These are phyloP conservation scores for Astragalus membranaceus DNA, from an alignment of 306 rosid genomes.

Conservation along the genomic window DNA sequence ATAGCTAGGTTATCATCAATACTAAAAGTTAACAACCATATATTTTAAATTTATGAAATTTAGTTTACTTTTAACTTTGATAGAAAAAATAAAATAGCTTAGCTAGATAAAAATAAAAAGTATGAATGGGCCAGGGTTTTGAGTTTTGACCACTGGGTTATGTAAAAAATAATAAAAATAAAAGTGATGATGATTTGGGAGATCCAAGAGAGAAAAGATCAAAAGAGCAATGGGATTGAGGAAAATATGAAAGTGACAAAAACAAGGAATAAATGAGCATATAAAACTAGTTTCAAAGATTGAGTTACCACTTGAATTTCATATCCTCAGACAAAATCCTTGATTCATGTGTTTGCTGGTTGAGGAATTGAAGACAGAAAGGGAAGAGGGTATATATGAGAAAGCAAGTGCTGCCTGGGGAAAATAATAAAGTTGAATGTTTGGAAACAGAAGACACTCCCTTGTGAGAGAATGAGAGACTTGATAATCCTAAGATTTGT, in stretches of 20 bases:
- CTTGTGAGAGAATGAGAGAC: slow-evolving; percentile 27
- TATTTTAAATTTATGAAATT: neutral
- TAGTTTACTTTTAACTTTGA: neutral
- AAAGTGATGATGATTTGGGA: slow-evolving; percentile 11
- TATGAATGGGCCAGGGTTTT: neutral
- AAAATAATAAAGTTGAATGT: slow-evolving; percentile 28
- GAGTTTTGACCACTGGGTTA: neutral
- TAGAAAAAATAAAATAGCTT: neutral
- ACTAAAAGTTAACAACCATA: neutral
- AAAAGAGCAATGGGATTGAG: slow-evolving; percentile 33
- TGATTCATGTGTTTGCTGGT: slow-evolving; percentile 29
- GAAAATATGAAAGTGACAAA: slow-evolving; percentile 24
- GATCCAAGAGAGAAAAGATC: slow-evolving; percentile 33
- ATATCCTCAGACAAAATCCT: slow-evolving; percentile 27
- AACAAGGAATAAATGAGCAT: slow-evolving; percentile 24
- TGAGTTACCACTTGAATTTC: slow-evolving; percentile 31
- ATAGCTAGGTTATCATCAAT: neutral
- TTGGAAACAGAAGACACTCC: slow-evolving; percentile 31
- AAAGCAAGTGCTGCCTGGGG: slow-evolving; percentile 9
- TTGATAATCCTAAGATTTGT: slow-evolving; percentile 10
- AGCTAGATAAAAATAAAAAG: neutral
- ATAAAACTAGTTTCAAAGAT: slow-evolving; percentile 33
- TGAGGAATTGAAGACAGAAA: slow-evolving; percentile 28
- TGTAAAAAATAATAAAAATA: neutral
- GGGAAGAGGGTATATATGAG: slow-evolving; percentile 15